Base-by-base conservation (phyloP, 257 asterid species). In the Scutellaria minor region DNA sequence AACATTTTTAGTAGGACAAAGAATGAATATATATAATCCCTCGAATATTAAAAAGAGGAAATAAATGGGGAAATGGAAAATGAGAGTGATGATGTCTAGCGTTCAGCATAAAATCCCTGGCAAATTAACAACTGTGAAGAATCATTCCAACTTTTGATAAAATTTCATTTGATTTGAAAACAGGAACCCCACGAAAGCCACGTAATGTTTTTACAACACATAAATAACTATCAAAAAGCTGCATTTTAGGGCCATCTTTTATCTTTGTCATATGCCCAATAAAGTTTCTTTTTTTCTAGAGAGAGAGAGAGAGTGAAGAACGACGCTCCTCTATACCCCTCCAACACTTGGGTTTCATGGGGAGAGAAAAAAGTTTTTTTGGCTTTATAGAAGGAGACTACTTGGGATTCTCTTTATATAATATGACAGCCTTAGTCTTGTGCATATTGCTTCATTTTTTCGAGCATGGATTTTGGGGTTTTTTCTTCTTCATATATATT, bases 91-190 rank as follows among this genome's bases (percentile, higher is more conserved):
- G 80, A 61, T 81, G 82, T 82, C 82, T 80, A 67, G 88, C 86
- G 81, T 90, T 90, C 83, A 81, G 83, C 88, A 85, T 84, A 79
- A 82, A 76, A 83, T 85, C 78, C 81, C 77, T 37, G 66, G 9
- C 65, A 65, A 59, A 48, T 18, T 18, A 18, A 18, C 2, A 15
- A 54, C 12, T 7, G 7, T 6, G 13, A 54, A 51, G 84, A 76
- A 87, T 87, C 79, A 85, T 85, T 85, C 73, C 76, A 62, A 79
- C 90, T 81, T 87, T 84, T 81, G 90, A 87, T 64, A 58, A 58
- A 72, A 47, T 13, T 42, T 14, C 48, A 71, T 73, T 27, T 18
- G 48, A 64, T 63, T 64, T 73, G 62, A 54, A 68, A 68, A 60
- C 74, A 72, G 51, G 68, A 81, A 74, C 79, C 85, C 88, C 88